phyloP scores from a whole-genome alignment of 1,284 basidiomycete species.

The Trichosporon sp. region DNA sequence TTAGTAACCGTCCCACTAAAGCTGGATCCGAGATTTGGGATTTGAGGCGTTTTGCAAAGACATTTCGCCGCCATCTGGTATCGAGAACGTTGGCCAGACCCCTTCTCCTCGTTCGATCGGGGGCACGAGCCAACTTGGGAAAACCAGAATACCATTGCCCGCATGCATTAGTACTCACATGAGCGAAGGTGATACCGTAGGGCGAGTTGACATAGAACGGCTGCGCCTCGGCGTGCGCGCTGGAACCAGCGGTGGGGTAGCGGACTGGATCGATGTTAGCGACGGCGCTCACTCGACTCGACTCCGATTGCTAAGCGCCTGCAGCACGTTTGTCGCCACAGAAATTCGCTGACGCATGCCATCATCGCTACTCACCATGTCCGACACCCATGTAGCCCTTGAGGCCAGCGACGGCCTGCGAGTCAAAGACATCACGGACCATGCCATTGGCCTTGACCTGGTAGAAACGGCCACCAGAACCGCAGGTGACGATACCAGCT shows the following conservation, averaged over 20 bases:
- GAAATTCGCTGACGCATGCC: background rate
- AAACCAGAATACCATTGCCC: background rate
- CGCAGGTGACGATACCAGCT: conserved; percentile 96
- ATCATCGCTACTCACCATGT: conserved; percentile 68
- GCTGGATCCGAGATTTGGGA: background rate
- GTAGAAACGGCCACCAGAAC: conserved; percentile 89
- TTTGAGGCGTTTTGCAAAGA: background rate
- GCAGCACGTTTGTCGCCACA: background rate
- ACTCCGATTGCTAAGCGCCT: background rate
- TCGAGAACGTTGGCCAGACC: background rate
- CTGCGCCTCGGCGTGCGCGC: conserved; percentile 96
- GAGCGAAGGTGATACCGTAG: conserved; percentile 90
- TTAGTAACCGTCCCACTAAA: conserved; percentile 6
- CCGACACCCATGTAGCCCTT: conserved; percentile 97
- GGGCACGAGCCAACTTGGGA: background rate
- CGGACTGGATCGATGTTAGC: conserved; percentile 65
- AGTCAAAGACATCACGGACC: conserved; percentile 97
- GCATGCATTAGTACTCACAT: conserved; percentile 64
- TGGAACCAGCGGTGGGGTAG: conserved; percentile 97
- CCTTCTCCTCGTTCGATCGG: background rate
- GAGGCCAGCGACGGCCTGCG: conserved; percentile 72
- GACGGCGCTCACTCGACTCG: background rate
- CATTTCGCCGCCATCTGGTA: background rate
- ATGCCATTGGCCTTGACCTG: conserved; percentile 99
- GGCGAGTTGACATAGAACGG: conserved; percentile 99